Evolutionary conservation across 805 yeast genomes (phyloP).

Genomic region (Phaffomyces antillensis): DNA sequence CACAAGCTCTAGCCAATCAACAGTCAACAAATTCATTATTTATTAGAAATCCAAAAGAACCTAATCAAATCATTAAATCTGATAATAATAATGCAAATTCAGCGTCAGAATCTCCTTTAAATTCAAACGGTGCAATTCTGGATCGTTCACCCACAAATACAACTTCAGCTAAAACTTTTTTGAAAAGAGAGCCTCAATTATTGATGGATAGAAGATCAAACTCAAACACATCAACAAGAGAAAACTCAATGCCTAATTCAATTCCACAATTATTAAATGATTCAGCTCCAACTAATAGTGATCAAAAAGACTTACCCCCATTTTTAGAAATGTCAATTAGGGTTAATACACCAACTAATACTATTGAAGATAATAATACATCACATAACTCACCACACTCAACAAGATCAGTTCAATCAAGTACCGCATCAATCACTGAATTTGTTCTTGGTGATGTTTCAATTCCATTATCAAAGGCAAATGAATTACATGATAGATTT

Average conservation of each 20-base stretch:
- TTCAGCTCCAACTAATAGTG: conserved; percentile 34
- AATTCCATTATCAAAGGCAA: conserved; percentile 60
- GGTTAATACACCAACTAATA: conserved; percentile 23
- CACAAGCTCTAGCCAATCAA: conserved; percentile 45
- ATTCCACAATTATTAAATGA: conserved; percentile 34
- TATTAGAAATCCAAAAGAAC: neutral
- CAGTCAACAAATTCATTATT: conserved; percentile 3
- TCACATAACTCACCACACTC: conserved; percentile 16
- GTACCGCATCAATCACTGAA: conserved; percentile 38
- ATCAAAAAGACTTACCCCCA: conserved; percentile 32
- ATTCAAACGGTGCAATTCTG: conserved; percentile 2
- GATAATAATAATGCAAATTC: conserved; percentile 7
- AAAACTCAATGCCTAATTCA: conserved; percentile 18
- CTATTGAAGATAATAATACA: neutral
- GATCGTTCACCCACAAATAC: conserved; percentile 12
- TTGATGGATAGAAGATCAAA: conserved; percentile 28
- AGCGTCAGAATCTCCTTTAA: conserved; percentile 16
- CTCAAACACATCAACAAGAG: conserved; percentile 17
- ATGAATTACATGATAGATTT: conserved; percentile 64
- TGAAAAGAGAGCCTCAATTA: conserved; percentile 38
- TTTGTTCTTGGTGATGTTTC: conserved; percentile 72
- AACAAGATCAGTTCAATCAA: conserved; percentile 17
- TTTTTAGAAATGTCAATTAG: conserved; percentile 36
- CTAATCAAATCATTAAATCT: conserved; percentile 4
- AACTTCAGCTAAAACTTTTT: conserved; percentile 34